Conservation (phyloP, 2,329 filamentous ascomycete species). For the Rasamsonia emersonii region DNA sequence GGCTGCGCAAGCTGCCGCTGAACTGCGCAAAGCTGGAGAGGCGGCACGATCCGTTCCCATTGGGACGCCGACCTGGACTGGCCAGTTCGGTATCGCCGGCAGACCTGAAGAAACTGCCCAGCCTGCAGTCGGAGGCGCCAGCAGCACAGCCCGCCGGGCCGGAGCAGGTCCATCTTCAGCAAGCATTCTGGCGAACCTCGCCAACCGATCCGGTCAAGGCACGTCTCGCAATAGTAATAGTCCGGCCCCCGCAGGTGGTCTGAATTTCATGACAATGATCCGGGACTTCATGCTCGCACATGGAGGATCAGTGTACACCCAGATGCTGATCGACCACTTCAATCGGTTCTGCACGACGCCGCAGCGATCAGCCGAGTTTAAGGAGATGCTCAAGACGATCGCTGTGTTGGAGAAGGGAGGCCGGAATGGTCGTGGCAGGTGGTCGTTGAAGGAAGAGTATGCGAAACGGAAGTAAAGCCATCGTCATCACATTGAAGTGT, state of each 20-base stretch:
- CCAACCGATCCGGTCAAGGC: slow-evolving; percentile 14
- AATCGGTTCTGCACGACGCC: slow-evolving; percentile 65
- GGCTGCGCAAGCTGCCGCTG: slow-evolving; percentile 66
- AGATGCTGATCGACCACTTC: slow-evolving; percentile 85
- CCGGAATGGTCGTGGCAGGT: slow-evolving; percentile 42
- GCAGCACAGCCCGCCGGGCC: slow-evolving; percentile 27
- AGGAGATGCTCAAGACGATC: slow-evolving; percentile 66
- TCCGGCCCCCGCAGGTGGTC: slow-evolving; percentile 43
- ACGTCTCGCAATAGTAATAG: slow-evolving; percentile 14
- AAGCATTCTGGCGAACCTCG: slow-evolving; percentile 32
- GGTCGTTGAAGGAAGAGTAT: slow-evolving; percentile 54
- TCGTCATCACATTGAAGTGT: neutral
- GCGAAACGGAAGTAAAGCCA: slow-evolving; percentile 11
- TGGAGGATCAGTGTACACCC: slow-evolving; percentile 69
- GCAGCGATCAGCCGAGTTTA: slow-evolving; percentile 68
- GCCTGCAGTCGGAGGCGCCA: slow-evolving; percentile 34
- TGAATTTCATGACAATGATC: slow-evolving; percentile 64
- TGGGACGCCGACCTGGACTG: slow-evolving; percentile 90
- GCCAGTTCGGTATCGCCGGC: slow-evolving; percentile 69
- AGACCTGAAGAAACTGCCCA: slow-evolving; percentile 50
- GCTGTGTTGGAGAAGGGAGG: slow-evolving; percentile 57
- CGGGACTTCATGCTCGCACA: slow-evolving; percentile 69
- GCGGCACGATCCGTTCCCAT: slow-evolving; percentile 64
- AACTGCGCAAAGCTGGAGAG: slow-evolving; percentile 64
- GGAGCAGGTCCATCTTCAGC: slow-evolving; percentile 31